A percentile compares a stretch with the other conserved stretches of the same genome.
These are phyloP conservation scores for Penicillium bovifimosum DNA, from an alignment of 495 filamentous ascomycete genomes.

Conservation along the genomic window DNA sequence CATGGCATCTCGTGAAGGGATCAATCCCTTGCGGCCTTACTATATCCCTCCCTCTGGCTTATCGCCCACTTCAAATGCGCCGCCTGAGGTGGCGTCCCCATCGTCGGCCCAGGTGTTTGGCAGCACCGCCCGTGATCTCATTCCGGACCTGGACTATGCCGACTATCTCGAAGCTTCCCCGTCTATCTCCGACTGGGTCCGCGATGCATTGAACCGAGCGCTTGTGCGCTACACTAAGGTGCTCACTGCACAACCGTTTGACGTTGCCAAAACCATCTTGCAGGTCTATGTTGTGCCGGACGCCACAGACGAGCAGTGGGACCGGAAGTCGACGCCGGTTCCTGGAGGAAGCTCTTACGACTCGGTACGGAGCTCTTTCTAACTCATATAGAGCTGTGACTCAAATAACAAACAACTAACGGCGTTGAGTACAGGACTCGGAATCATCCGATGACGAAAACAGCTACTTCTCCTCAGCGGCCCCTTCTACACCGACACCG, in stretches of 20 bases:
- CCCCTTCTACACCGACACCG: conserved; percentile 53
- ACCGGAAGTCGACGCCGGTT: conserved; percentile 25
- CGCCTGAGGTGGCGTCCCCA: conserved; percentile 40
- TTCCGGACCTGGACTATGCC: conserved; percentile 82
- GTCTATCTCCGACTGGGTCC: conserved; percentile 63
- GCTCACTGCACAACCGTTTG: conserved; percentile 88
- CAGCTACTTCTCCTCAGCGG: conserved; percentile 76
- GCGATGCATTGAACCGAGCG: conserved; percentile 69
- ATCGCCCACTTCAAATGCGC: conserved; percentile 26
- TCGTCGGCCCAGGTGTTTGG: conserved; percentile 50
- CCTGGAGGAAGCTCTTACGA: conserved; percentile 33
- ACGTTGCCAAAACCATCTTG: conserved; percentile 89
- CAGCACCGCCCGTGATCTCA: conserved; percentile 74
- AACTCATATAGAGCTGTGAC: neutral
- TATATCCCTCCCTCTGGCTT: conserved; percentile 72
- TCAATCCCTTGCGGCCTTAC: conserved; percentile 91
- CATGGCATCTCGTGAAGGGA: conserved; percentile 50
- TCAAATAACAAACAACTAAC: conserved; percentile 2
- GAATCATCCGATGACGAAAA: conserved; percentile 72
- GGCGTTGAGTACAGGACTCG: conserved; percentile 21
- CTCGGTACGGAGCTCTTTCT: conserved; percentile 22
- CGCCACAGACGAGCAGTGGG: conserved; percentile 27
- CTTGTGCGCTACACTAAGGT: conserved; percentile 81
- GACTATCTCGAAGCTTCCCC: conserved; percentile 79
- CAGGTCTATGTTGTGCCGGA: conserved; percentile 62